Evolutionary conservation across 1,284 basidiomycete genomes (phyloP).

Genomic region (Laetiporus sulphureus): DNA sequence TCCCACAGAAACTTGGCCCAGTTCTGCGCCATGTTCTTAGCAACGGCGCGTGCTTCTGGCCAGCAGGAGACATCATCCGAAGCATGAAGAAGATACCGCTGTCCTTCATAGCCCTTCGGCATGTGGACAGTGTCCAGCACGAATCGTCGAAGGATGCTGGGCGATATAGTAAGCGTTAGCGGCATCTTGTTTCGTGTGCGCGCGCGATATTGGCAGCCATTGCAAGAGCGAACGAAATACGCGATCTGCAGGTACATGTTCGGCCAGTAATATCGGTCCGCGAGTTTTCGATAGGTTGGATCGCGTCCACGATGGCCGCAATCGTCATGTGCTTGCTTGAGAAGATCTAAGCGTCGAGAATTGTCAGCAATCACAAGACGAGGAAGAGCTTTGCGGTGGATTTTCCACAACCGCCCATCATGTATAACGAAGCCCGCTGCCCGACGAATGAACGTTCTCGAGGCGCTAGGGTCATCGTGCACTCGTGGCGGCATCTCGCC

Average conservation of each 20-base stretch:
- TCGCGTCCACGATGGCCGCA: conserved; percentile 25
- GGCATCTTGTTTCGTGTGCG: not conserved
- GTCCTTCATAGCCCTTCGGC: conserved; percentile 15
- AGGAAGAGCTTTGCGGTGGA: not conserved
- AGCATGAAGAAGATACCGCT: conserved; percentile 23
- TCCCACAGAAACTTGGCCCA: conserved; percentile 27
- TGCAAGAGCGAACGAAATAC: conserved; percentile 27
- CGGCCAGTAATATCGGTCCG: conserved; percentile 25
- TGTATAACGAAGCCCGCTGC: not conserved
- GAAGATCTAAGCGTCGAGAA: conserved; percentile 8
- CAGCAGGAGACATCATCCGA: conserved; percentile 19
- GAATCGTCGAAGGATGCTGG: conserved; percentile 5
- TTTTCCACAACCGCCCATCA: conserved; percentile 4
- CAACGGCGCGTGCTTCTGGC: conserved; percentile 19
- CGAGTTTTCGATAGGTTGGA: conserved; percentile 18
- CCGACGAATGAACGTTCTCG: not conserved
- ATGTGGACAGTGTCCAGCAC: conserved; percentile 26
- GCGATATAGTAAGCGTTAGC: not conserved
- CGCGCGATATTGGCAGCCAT: conserved; percentile 23
- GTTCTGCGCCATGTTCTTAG: conserved; percentile 9
- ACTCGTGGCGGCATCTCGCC: no score
- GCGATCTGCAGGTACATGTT: conserved; percentile 26
- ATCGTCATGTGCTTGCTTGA: conserved; percentile 19
- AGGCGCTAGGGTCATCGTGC: no score
- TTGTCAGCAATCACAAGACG: conserved; percentile 6